These are phyloP conservation scores for Aurantiochytrium sp. DNA, from an alignment of 108 stramenopile genomes.

Conservation along the genomic window DNA sequence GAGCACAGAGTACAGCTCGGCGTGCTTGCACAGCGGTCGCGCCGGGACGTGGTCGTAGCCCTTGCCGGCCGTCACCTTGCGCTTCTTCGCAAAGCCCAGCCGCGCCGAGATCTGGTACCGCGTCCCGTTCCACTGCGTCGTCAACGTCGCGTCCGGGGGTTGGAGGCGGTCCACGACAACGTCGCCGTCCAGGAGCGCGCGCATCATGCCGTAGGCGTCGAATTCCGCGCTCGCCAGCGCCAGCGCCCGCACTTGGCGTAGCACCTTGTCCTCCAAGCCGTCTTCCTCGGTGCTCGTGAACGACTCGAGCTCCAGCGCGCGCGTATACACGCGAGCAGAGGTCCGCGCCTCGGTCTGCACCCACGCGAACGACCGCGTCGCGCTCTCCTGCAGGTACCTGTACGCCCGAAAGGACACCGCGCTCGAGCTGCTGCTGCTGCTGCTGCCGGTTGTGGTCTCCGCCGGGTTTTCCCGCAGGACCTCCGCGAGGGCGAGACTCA, in stretches of 20 bases:
- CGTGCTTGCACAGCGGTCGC: not conserved
- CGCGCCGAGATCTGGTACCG: not conserved
- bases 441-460: too few species aligned
- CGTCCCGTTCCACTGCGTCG: too few species aligned
- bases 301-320: not conserved
- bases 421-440: too few species aligned
- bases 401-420: not conserved
- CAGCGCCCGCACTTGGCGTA: not conserved
- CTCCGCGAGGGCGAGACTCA: not conserved
- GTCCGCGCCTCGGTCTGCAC: not conserved
- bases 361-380: not conserved
- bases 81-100: not conserved
- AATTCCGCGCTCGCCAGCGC: not conserved
- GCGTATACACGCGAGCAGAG: not conserved
- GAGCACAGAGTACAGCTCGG: not conserved
- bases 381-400: not conserved
- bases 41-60: not conserved
- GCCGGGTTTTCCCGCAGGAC: not conserved
- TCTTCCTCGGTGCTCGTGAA: not conserved
- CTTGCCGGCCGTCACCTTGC: not conserved
- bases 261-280: not conserved
- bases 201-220: not conserved
- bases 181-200: not conserved
- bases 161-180: not conserved
- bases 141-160: not conserved